phyloP scores from a whole-genome alignment of 2,329 filamentous ascomycete species.

The Thielaviopsis ethacetica region DNA sequence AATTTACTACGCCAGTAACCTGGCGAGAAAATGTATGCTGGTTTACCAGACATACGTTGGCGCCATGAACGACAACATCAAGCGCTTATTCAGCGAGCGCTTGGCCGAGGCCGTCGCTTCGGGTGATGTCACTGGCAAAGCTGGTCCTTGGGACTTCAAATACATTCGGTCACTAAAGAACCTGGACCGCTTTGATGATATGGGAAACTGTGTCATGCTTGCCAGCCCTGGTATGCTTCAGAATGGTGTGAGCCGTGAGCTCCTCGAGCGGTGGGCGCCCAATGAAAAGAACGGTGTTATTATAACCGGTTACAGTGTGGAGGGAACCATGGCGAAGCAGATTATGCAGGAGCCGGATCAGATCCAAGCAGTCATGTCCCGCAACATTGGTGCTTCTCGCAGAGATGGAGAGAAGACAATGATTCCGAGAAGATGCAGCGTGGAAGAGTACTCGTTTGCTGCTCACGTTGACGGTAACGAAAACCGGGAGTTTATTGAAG shows the following conservation, averaged over 20 bases:
- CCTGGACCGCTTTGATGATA: slow-evolving; percentile 87
- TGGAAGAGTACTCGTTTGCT: slow-evolving; percentile 89
- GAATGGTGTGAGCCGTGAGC: slow-evolving; percentile 81
- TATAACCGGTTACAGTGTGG: slow-evolving; percentile 95
- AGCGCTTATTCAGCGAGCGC: slow-evolving; percentile 77
- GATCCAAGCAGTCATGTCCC: slow-evolving; percentile 85
- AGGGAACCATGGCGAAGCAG: slow-evolving; percentile 94
- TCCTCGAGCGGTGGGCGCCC: slow-evolving; percentile 90
- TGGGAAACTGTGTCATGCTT: slow-evolving; percentile 91
- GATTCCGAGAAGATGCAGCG: slow-evolving; percentile 82
- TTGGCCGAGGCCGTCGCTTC: slow-evolving; percentile 80
- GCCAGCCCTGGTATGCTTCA: slow-evolving; percentile 97
- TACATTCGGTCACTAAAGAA: slow-evolving; percentile 85
- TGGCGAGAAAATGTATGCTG: slow-evolving; percentile 93
- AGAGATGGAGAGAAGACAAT: slow-evolving; percentile 72
- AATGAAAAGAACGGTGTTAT: slow-evolving; percentile 96
- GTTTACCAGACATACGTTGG: slow-evolving; percentile 97
- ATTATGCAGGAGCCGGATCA: slow-evolving; percentile 90
- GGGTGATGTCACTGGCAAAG: slow-evolving; percentile 57
- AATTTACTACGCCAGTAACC: slow-evolving; percentile 93
- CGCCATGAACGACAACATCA: slow-evolving; percentile 99
- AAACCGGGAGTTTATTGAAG: slow-evolving; percentile 92
- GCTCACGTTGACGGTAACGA: slow-evolving; percentile 93
- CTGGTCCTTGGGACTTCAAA: slow-evolving; percentile 91
- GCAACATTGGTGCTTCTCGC: slow-evolving; percentile 43